Conservation (phyloP, 345 rosid genomes). For the rapeseed (Brassica napus) region Da-Ae NC_063451.1:46848001-46848500, state of each 20-base stretch:
- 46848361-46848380: not conserved
- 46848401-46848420: not conserved
- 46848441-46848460: not conserved
- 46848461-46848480: not conserved
- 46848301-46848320: constrained; percentile 18
- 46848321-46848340: constrained; percentile 10
- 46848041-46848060: constrained; percentile 14
- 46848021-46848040: not conserved
- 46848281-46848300: not conserved
- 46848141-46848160: constrained; percentile 31
- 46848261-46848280: not conserved
- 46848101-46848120: not conserved
- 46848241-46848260: constrained; percentile 24
- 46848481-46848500: not conserved
- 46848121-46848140: not conserved
- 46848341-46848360: constrained; percentile 5
- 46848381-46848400: not conserved
- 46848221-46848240: constrained; percentile 25
- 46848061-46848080: not conserved
- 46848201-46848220: constrained; percentile 17
- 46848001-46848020: not conserved
- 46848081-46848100: not conserved
- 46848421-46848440: not conserved
- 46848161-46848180: constrained; percentile 26
- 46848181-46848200: constrained; percentile 28